Percentiles rank a stretch among this genome's conserved stretches.
Evolutionary conservation across 306 rosid species (phyloP).

Genomic region (Trifolium repens): DNA sequence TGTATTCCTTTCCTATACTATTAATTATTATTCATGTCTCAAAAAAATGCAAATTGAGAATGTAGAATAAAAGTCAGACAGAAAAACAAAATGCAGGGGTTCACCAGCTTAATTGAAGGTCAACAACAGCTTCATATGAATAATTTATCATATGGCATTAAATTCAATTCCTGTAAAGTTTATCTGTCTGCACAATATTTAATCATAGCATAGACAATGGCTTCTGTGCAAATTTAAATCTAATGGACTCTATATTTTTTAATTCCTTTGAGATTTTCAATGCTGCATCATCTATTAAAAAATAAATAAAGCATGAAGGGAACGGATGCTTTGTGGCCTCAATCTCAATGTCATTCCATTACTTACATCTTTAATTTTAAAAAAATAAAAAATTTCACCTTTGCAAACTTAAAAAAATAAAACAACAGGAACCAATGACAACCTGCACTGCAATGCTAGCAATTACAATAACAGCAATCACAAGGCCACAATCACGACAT

Average conservation of each 20-base stretch:
- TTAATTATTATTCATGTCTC: background rate
- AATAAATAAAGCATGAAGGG: background rate
- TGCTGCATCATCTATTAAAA: background rate
- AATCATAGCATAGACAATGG: background rate
- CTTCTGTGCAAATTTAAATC: background rate
- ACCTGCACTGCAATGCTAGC: background rate
- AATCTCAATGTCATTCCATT: background rate
- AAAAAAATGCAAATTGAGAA: background rate
- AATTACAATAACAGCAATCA: background rate
- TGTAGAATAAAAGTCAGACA: background rate
- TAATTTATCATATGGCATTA: background rate
- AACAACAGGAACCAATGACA: background rate
- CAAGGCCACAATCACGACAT: background rate
- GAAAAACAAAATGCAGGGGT: background rate
- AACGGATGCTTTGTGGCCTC: background rate
- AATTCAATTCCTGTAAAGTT: conserved; percentile 3
- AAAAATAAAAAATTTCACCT: background rate
- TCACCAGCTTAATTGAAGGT: background rate
- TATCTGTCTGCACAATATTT: conserved; percentile 1
- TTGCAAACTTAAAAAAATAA: background rate
- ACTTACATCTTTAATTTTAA: background rate
- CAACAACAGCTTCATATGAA: background rate
- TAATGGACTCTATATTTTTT: background rate
- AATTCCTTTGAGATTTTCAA: conserved; percentile 7
- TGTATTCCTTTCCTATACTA: background rate